phyloP scores from a whole-genome alignment of 2,329 filamentous ascomycete genomes.

The Botrytis pseudocinerea region DNA sequence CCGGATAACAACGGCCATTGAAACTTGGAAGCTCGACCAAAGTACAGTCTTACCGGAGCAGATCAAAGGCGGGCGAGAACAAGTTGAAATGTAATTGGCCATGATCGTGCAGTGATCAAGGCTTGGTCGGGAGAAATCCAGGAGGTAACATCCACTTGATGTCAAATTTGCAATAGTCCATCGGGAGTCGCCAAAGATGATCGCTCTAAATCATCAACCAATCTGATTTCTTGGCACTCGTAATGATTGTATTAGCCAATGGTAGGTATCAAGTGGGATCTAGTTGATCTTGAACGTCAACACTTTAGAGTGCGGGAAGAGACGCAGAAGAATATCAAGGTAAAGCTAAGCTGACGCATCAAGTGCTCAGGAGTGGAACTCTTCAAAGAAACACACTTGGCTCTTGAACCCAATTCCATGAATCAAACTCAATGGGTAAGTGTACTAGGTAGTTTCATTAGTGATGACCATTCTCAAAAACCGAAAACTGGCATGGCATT shows the following conservation, averaged over 20 bases:
- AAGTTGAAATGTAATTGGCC: background rate
- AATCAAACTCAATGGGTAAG: background rate
- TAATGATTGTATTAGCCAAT: background rate
- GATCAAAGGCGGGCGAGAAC: background rate
- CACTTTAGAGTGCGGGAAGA: background rate
- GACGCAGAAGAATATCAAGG: background rate
- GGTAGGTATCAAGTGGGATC: too few species aligned
- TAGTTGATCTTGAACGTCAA: background rate
- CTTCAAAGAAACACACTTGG: background rate
- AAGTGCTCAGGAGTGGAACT: background rate
- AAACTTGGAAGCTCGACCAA: background rate
- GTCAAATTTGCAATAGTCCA: background rate
- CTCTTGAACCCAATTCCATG: too few species aligned
- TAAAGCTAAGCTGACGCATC: background rate
- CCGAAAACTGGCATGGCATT: background rate
- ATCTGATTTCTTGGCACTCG: background rate
- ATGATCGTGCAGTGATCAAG: background rate
- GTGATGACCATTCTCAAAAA: background rate
- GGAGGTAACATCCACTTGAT: background rate
- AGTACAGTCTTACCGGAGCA: background rate
- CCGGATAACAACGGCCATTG: too few species aligned
- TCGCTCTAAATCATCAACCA: background rate
- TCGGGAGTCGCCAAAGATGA: background rate
- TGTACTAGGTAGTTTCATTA: background rate
- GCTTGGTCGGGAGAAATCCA: background rate